A percentile compares a stretch with the other conserved stretches of the same genome.
These are phyloP conservation scores for Didymella sp. DNA, from an alignment of 2,329 filamentous ascomycete genomes.

Conservation along the genomic window DNA sequence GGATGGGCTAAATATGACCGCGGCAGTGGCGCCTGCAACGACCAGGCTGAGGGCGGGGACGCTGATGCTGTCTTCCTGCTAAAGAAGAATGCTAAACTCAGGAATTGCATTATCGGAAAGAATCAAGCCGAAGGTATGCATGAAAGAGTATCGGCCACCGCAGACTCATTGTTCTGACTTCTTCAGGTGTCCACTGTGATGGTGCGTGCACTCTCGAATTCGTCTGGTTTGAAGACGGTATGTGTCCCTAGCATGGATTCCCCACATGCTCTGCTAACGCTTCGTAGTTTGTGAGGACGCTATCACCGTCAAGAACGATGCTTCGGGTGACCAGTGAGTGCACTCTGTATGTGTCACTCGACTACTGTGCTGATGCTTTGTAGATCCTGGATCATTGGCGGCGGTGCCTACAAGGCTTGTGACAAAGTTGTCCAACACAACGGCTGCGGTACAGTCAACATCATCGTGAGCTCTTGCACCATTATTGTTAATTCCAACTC, in stretches of 20 bases:
- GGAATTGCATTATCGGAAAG: constrained; percentile 61
- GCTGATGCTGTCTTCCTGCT: constrained; percentile 59
- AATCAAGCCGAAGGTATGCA: constrained; percentile 55
- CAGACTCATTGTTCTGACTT: too few species aligned
- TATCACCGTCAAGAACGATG: constrained; percentile 37
- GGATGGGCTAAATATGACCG: constrained; percentile 28
- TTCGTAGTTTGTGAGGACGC: constrained; percentile 46
- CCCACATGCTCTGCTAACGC: background rate
- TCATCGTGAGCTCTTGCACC: constrained; percentile 20
- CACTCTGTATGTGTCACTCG: too few species aligned
- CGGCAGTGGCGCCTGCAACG: constrained; percentile 27
- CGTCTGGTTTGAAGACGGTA: constrained; percentile 49
- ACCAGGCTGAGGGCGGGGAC: constrained; percentile 29
- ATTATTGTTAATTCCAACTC: background rate
- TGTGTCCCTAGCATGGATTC: background rate
- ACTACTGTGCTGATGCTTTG: constrained; percentile 21
- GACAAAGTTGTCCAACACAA: constrained; percentile 51
- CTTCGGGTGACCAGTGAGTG: constrained; percentile 29
- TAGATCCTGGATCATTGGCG: constrained; percentile 47
- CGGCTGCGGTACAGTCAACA: constrained; percentile 44
- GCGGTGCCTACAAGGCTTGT: constrained; percentile 41
- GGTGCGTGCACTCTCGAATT: constrained; percentile 54
- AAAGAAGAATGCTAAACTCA: constrained; percentile 55
- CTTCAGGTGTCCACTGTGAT: constrained; percentile 54
- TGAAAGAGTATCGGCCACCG: background rate